Base-by-base conservation (phyloP, 2,329 filamentous ascomycete species). In the Xylaria sp. region DNA sequence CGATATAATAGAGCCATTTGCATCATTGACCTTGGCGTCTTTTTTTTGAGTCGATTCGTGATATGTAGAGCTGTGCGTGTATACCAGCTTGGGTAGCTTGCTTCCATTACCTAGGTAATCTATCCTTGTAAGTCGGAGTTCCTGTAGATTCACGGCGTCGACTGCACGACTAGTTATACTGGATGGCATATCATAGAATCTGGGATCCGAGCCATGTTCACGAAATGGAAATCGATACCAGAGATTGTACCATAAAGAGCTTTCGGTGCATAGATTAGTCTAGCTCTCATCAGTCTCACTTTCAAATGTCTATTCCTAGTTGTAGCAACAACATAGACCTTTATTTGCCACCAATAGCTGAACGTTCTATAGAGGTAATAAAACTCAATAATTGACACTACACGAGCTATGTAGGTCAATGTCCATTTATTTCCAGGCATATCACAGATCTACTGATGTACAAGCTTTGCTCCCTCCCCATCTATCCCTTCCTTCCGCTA, bases 391-490 rank as follows among this genome's bases (percentile, higher is more conserved):
- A 12, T 28, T 48, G 2, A 39, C 53, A 7, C 34, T n/a, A 28
- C 0, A 13, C 12, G 23, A 48, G 41, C 28, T 39, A 18, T 15
- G 25, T 6, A 2, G 39, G 25, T 20, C 15, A 13, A 7, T 39
- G 3, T 15, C 20, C 23, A 41, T 48, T 43, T 32, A 50, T 50
- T 32, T 23, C n/a, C n/a, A 4, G 50, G 41, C 25, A 50, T 50
- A 43, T 34, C 41, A 48, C 34, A 20, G 30, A 50, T 25, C 36
- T 61, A 34, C 32, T 20, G 62, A 28, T 62, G 32, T 66, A 66
- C 57, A 66, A 56, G 32, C 0, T 13, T 25, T 36, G 12, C 25
- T 50, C 32, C 23, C 32, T 28, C 10, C n/a, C 10, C 30, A 15
- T 18, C 39, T 10, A 2, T 48, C 39, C n/a, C 32, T 18, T 41